Base-by-base conservation (phyloP, 2,329 filamentous ascomycete species). In the Aspergillus persii region DNA sequence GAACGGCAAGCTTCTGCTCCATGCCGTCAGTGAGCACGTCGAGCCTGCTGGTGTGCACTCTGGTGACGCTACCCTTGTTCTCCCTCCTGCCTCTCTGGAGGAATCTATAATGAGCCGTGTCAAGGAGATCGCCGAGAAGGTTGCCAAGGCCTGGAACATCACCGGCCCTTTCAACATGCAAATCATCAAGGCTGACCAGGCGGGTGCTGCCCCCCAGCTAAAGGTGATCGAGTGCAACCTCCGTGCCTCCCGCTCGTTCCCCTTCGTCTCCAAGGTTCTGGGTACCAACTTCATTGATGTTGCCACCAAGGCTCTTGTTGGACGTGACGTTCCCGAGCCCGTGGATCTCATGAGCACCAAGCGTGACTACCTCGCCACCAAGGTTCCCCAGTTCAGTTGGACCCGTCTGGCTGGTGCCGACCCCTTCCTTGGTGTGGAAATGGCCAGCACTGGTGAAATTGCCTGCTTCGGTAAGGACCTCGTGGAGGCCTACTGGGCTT, bases 91-190 rank as follows among this genome's bases (percentile, higher is more conserved):
- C 63, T 89, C 85, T 74, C 86, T 98, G 27, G 90, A 96, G 64
- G 82, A 89, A 68, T 79, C 78, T 59, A 90, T 89, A 66, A 90
- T 96, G 85, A 86, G 85, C 65, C 91, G 95, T 61, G 86, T 96
- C 72, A 98, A 97, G 86, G 91, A 91, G 68, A 98, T 99, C 69
- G 94, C 95, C 15, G 79, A 93, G 77, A 98, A 96, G 85, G 93
- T 99, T 54, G 95, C 95, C 66, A 90, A 95, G 79, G 95, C 95
- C 51, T 97, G 94, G 92, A 92, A 85, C 72, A 98, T 98, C 76
- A 98, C 92, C 23, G 95, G 95, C 57, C 95, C 95, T 60, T 99
- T 98, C 87, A 99, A 99, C 85, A 98, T 99, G 94, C 95, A 99
- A 76, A 96, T 99, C 79, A 98, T 99, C 85, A 96, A 96, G 82